Conservation (phyloP, 805 yeast genomes). For the Starmera caribaea region DNA sequence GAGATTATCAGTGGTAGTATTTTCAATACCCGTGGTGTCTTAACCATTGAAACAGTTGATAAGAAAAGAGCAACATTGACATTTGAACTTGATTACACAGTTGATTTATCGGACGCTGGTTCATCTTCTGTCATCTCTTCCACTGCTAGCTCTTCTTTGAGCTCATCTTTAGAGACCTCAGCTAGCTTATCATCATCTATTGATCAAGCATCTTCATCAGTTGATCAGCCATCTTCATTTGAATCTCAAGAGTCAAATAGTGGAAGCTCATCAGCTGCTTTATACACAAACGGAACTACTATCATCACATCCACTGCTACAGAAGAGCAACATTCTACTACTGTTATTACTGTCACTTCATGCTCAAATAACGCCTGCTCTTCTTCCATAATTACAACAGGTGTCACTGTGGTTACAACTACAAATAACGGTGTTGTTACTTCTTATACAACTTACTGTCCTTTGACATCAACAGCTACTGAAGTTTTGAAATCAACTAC, state of each 20-base stretch:
- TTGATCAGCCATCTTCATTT: too few relatives aligned
- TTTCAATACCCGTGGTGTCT: neutral
- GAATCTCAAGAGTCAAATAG: too few relatives aligned
- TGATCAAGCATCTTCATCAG: too few relatives aligned
- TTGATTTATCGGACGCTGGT: neutral
- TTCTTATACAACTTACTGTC: neutral
- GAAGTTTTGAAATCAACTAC: slow-evolving; percentile 1
- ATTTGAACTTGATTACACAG: neutral
- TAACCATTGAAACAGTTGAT: neutral
- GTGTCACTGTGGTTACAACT: slow-evolving; percentile 20
- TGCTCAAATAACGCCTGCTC: slow-evolving; percentile 23
- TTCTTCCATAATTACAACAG: slow-evolving; percentile 14
- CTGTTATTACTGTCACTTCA: slow-evolving; percentile 25
- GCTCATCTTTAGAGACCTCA: too few relatives aligned
- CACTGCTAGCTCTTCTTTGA: too few relatives aligned
- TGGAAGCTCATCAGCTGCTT: slow-evolving; percentile 5
- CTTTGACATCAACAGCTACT: neutral
- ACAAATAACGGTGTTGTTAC: slow-evolving; percentile 22
- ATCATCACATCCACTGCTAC: slow-evolving; percentile 8
- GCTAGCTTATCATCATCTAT: too few relatives aligned
- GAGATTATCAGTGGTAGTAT: neutral
- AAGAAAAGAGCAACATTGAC: neutral
- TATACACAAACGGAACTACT: slow-evolving; percentile 13
- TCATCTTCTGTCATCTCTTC: neutral
- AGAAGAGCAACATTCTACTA: slow-evolving; percentile 17